Percentiles rank a stretch among this genome's conserved stretches.
These are phyloP conservation scores for Hordeum vulgare DNA, from an alignment of 176 grass and related monocot species.

Conservation along the genomic window MorexV3_pseudomolecules_assembly NC_058519.1:90942009-90942508, in stretches of 20 bases:
- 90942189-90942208: too few species aligned
- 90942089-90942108: neutral
- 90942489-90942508: neutral
- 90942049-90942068: neutral
- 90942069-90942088: neutral
- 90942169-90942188: neutral
- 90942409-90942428: neutral
- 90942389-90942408: neutral
- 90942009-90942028: neutral
- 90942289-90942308: slow-evolving; percentile 1
- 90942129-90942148: neutral
- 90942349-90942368: slow-evolving; percentile 4
- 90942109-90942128: neutral
- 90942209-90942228: too few species aligned
- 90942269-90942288: slow-evolving; percentile 7
- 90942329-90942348: neutral
- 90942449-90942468: neutral
- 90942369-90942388: neutral
- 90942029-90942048: neutral
- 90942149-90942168: neutral
- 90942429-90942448: neutral
- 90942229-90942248: too few species aligned
- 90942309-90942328: neutral
- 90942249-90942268: neutral
- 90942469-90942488: neutral